A percentile compares a stretch with the other conserved stretches of the same genome.
Evolutionary conservation across 2,329 filamentous ascomycete species (phyloP).

Genomic region (Fusarium virguliforme): DNA sequence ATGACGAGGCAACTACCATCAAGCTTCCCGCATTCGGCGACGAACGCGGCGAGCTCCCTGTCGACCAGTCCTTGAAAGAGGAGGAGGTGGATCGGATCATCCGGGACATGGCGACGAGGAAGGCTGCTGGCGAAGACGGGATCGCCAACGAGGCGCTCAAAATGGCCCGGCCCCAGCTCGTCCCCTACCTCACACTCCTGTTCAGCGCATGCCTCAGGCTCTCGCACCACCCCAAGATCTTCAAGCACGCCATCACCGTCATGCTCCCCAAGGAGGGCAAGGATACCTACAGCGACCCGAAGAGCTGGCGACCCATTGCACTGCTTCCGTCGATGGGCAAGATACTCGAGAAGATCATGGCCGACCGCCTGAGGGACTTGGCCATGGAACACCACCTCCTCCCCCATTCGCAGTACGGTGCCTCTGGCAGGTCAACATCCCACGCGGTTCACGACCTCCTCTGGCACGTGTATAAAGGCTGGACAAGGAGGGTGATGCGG

Average conservation of each 20-base stretch:
- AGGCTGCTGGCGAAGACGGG: conserved; percentile 13
- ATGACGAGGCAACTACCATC: conserved; percentile 1
- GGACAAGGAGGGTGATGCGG: not conserved
- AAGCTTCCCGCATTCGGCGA: too few species aligned
- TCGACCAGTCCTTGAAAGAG: not conserved
- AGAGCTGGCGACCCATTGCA: conserved; percentile 22
- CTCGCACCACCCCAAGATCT: conserved; percentile 16
- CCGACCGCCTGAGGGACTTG: conserved; percentile 14
- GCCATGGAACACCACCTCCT: conserved; percentile 3
- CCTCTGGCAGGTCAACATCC: conserved; percentile 17
- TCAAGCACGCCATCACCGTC: conserved; percentile 21
- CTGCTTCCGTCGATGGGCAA: conserved; percentile 19
- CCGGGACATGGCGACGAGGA: conserved; percentile 2
- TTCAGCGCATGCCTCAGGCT: conserved; percentile 22
- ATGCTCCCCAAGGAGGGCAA: conserved; percentile 22
- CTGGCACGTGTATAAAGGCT: conserved; percentile 8
- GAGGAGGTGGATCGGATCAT: conserved; percentile 12
- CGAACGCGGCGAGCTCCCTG: not conserved
- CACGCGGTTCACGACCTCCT: conserved; percentile 9
- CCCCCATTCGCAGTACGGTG: conserved; percentile 20
- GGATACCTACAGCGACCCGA: conserved; percentile 8
- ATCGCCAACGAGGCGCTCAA: conserved; percentile 26
- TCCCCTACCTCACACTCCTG: conserved; percentile 6
- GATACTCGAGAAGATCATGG: conserved; percentile 23
- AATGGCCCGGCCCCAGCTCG: conserved; percentile 1